Evolutionary conservation across 1,284 basidiomycete genomes (phyloP).

Genomic region (Ustilago sp.): DNA sequence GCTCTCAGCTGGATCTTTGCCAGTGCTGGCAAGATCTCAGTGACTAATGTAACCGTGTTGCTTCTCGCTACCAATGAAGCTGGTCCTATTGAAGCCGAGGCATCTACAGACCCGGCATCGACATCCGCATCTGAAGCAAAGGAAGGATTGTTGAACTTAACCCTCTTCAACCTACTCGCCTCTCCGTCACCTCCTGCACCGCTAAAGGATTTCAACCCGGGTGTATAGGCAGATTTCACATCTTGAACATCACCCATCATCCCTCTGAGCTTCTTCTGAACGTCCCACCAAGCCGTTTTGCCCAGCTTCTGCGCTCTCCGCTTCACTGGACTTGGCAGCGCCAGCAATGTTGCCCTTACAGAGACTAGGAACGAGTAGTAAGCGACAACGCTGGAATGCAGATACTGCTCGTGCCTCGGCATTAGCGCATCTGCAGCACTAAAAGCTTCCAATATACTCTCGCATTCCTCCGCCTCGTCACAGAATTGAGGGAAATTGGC

Average conservation of each 20-base stretch:
- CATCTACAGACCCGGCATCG: not conserved
- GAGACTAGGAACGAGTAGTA: conserved; percentile 87
- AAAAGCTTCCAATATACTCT: conserved; percentile 79
- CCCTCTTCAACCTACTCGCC: conserved; percentile 12
- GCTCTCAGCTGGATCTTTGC: conserved; percentile 30
- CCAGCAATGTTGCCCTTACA: conserved; percentile 81
- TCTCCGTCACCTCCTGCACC: conserved; percentile 2
- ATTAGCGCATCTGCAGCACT: conserved; percentile 80
- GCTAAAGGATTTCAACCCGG: not conserved
- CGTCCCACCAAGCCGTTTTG: conserved; percentile 73
- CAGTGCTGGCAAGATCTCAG: conserved; percentile 44
- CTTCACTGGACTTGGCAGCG: conserved; percentile 85
- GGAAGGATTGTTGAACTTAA: conserved; percentile 17
- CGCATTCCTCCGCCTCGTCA: conserved; percentile 80
- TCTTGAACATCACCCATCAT: conserved; percentile 68
- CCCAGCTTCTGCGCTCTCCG: conserved; percentile 78
- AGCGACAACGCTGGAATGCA: conserved; percentile 75
- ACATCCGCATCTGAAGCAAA: not conserved
- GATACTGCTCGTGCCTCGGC: conserved; percentile 75
- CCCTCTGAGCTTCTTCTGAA: conserved; percentile 66
- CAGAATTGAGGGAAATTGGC: conserved; percentile 92
- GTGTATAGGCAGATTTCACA: conserved; percentile 28
- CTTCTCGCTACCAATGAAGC: conserved; percentile 12
- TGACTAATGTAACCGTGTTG: conserved; percentile 26
- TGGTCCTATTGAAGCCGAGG: not conserved